Base-by-base conservation (phyloP, 176 grass and related monocot species). In the Calamus simplicifolius region DNA sequence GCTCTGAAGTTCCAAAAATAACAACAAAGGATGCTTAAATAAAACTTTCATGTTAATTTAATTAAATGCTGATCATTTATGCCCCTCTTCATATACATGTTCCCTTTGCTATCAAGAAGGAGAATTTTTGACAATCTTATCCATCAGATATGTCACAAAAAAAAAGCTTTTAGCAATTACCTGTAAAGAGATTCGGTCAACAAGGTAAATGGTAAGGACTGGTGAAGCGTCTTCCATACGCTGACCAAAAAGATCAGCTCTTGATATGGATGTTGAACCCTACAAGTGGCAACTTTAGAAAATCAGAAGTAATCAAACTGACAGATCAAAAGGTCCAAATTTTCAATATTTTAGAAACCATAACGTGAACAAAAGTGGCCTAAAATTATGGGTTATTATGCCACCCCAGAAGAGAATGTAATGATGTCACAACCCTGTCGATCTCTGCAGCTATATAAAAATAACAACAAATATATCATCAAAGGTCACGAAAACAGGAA, bases 181-280 rank as follows among this genome's bases (percentile, higher is more conserved):
- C 87, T 97, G 84, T 78, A 97, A 88, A 35, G 92, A 97, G 55
- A 97, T 74, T 61, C 75, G 70, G 52, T 91, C 85, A 26, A 91
- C 85, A 27, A 97, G 74, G 54, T 97, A 84, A 38, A 87, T 56
- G 70, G 92, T 84, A 75, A 91, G 21, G 58, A 88, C 87, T 15
- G 69, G 35, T 29, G 65, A 66, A 35, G 84, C 63, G 58, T 82
- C 79, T 25, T 82, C 69, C 4, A 21, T 25, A 16, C 56, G 71
- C 48, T 52, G 68, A 52, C 92, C 87, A 80, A 97, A 97, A 48
- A 97, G 63, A 76, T 97, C 92, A 64, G 92, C 84, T 68, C 92
- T 97, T 59, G 92, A 97, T 77, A 97, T 97, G 64, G 92, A 59
- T 59, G 84, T 81, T 35, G 92, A 91, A 16, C 78, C 75, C 92